Base-by-base conservation (phyloP, 306 rosid genomes). In the Purshia tridentata region DNA sequence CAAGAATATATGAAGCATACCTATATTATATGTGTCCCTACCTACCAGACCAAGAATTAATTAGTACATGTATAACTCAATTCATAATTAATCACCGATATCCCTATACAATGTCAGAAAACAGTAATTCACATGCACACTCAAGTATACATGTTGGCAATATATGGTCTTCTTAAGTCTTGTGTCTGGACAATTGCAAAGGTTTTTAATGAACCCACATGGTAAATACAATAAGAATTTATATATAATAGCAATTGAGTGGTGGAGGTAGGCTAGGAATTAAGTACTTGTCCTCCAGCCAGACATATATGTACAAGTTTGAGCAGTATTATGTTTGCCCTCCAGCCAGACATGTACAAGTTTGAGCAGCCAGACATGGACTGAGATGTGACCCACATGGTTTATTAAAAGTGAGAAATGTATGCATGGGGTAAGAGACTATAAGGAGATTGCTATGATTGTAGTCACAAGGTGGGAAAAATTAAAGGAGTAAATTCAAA, bases 321-420 rank as follows among this genome's bases (percentile, higher is more conserved):
- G 68, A 14, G 64, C 67, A 75, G 51, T n/a, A n/a, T n/a, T n/a
- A n/a, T n/a, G n/a, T n/a, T 69, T 69, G 42, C 35, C 14, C 68
- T 63, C 50, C 35, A 41, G 49, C 68, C 58, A 73, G 70, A 23
- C 69, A 73, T 76, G n/a, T 76, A 78, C 73, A 72, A 50, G 73
- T 57, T 37, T 19, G 68, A 14, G 64, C 67, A 75, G 51, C 81
- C 74, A 80, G 53, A 81, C 16, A 9, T n/a, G 40, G 53, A 1
- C 35, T 29, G 35, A 29, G 77, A 75, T 75, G 45, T 82, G 88
- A 77, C 80, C 90, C 91, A 86, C 90, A 80, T 29, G 79, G 82
- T 80, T 75, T 77, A 78, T 71, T 70, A 81, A 80, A 82, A 77
- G 81, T 54, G 71, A 75, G 68, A 74, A 80, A 74, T 69, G 63